Evolutionary conservation across 306 rosid species (phyloP).

Genomic region (Corylus heterophylla): DNA sequence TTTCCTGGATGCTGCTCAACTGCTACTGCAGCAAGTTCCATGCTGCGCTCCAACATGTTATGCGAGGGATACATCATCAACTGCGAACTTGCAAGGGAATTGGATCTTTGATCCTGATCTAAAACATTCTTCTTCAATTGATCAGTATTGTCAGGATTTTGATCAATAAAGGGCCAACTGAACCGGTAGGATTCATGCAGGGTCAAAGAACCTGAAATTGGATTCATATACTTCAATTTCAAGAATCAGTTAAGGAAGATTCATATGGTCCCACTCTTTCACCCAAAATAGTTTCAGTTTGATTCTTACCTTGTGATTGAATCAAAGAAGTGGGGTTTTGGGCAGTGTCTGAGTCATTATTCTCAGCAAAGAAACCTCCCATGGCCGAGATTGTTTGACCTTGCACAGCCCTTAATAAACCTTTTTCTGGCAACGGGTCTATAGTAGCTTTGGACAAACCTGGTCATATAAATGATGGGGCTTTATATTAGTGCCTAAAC

Average conservation of each 20-base stretch:
- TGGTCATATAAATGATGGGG: background rate
- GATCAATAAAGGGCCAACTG: constrained; percentile 23
- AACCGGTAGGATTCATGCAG: constrained; percentile 26
- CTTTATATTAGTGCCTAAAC: background rate
- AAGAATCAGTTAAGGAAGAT: constrained; percentile 27
- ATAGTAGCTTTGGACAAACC: constrained; percentile 35
- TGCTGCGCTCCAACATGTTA: background rate
- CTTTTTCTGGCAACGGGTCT: constrained; percentile 45
- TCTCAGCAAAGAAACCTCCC: constrained; percentile 40
- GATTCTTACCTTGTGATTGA: constrained; percentile 35
- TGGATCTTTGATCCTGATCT: constrained; percentile 9
- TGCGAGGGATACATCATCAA: background rate
- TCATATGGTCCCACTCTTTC: constrained; percentile 36
- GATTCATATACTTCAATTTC: constrained; percentile 47
- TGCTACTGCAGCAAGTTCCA: constrained; percentile 19
- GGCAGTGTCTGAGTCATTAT: constrained; percentile 35
- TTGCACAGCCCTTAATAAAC: constrained; percentile 50
- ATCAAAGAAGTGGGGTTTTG: constrained; percentile 41
- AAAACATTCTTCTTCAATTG: background rate
- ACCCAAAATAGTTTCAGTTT: background rate
- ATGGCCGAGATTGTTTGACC: constrained; percentile 58
- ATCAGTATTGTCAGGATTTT: background rate
- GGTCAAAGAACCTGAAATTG: constrained; percentile 42
- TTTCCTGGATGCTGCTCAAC: constrained; percentile 40
- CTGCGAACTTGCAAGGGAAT: background rate